Evolutionary conservation across 2,329 filamentous ascomycete species (phyloP), one percentile per base, ranked within the genome.

Genomic region (Escovopsis sp.): DNA sequence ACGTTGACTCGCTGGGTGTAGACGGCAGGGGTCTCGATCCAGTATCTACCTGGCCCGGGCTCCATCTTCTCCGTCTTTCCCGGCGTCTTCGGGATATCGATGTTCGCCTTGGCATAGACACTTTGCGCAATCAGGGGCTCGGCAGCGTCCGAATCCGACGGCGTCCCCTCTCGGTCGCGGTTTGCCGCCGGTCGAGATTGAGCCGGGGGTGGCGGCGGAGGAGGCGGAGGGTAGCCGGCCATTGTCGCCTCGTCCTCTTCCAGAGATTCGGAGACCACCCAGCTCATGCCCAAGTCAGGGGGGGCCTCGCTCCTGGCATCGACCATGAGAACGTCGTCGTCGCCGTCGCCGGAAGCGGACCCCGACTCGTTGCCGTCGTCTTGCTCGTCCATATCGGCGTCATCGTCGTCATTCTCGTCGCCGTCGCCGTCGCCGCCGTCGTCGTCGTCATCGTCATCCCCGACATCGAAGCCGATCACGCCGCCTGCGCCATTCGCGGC

Each of bases 81-180:
- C 1, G 87, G 88, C 0, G 91, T 96, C 55, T 81, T 83, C 5
- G 91, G 91, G 20, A 96, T 81, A 10, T 81, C 74, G 29, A 83
- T 61, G 45, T 79, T 78, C 4, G 74, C 71, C 54, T 81, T 82
- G 16, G 73, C 67, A 52, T 76, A 79, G 11, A 76, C 68, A 0
- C 66, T 68, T 3, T 76, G 67, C 4, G 76, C 72, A 41, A 81
- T 78, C 34, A 81, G 64, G 36, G 78, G 74, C 48, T 82, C 80
- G 11, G 54, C 57, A 31, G 76, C 81, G 51, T 86, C 81, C 4
- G 81, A 84, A 51, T 84, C 81, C 2, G 79, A 82, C 4, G 79
- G 77, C 5, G 80, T 84, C 20, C 75, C 67, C 48, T 78, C 78
- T 46, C 73, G 70, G 45, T 79, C 72, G 45, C 69, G 63, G 13